Evolutionary conservation across 371 early-diverging fungal species (phyloP).

Genomic region (Mortierella sp.): DNA sequence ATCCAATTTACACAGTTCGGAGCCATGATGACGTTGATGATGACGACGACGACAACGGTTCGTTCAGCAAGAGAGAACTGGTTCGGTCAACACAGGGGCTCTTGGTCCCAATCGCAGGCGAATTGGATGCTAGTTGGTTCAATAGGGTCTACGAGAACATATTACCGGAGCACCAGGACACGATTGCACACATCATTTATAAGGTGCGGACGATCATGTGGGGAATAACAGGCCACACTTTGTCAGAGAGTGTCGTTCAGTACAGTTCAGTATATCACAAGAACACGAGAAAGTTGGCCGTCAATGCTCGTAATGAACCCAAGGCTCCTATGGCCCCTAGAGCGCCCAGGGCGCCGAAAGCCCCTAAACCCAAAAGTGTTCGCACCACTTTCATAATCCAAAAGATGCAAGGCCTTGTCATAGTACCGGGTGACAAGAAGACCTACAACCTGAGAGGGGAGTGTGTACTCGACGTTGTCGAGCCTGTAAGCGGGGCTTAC

Average conservation of each 20-base stretch:
- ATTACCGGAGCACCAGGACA: slow-evolving; percentile 2
- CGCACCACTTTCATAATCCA: slow-evolving; percentile 4
- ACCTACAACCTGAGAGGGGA: slow-evolving; percentile 32
- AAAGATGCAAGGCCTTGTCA: slow-evolving; percentile 9
- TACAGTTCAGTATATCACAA: slow-evolving; percentile 10
- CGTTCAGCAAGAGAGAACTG: neutral
- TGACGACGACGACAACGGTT: neutral
- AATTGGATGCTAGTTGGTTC: neutral
- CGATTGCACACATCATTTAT: slow-evolving; percentile 20
- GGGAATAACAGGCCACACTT: neutral
- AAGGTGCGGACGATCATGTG: slow-evolving; percentile 18
- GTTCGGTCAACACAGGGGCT: neutral
- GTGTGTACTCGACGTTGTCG: slow-evolving; percentile 7
- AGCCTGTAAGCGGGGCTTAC: slow-evolving; percentile 2
- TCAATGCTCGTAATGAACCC: no score
- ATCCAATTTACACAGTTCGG: neutral
- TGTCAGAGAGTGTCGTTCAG: slow-evolving; percentile 8
- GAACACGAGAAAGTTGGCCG: neutral
- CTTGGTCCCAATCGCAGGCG: slow-evolving; percentile 4
- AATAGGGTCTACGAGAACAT: neutral
- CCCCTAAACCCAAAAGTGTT: neutral
- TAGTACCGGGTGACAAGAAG: neutral
- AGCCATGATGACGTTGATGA: neutral
- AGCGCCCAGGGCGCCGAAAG: neutral
- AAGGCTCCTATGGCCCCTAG: neutral